phyloP scores from a whole-genome alignment of 768 basidiomycete species.

The Boletus bicolor region DNA sequence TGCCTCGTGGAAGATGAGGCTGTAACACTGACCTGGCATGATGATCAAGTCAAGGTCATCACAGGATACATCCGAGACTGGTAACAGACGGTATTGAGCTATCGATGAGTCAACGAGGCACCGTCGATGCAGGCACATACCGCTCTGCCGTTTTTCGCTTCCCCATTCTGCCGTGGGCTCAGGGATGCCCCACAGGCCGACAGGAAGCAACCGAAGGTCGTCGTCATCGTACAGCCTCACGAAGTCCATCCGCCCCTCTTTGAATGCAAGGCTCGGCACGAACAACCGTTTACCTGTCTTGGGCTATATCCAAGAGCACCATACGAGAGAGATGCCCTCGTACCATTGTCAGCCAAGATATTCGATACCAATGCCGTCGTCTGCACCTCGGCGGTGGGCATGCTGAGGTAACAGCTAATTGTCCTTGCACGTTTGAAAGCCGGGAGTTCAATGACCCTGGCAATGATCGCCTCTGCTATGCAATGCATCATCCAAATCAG shows the following conservation, averaged over 20 bases:
- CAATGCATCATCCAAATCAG: constrained; percentile 1
- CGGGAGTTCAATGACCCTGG: constrained; percentile 47
- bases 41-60: constrained; percentile 60
- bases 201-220: constrained; percentile 56
- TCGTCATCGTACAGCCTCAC: constrained; percentile 55
- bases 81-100: constrained; percentile 8
- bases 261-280: constrained; percentile 60
- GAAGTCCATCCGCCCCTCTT: constrained; percentile 57
- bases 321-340: constrained; percentile 12
- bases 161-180: constrained; percentile 53
- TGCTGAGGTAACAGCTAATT: constrained; percentile 76
- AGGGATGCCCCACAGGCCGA: constrained; percentile 72
- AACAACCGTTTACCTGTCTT: constrained; percentile 59
- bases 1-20: constrained; percentile 9
- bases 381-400: constrained; percentile 69
- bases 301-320: not conserved
- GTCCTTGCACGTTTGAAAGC: constrained; percentile 47
- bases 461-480: constrained; percentile 37
- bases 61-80: constrained; percentile 32
- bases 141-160: constrained; percentile 44
- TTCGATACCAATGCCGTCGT: constrained; percentile 50
- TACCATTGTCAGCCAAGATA: constrained; percentile 54
- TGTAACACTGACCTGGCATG: constrained; percentile 52
- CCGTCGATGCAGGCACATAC: constrained; percentile 38
- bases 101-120: not conserved